phyloP scores from a whole-genome alignment of 768 basidiomycete species.

The Tulasnella sp. region DNA sequence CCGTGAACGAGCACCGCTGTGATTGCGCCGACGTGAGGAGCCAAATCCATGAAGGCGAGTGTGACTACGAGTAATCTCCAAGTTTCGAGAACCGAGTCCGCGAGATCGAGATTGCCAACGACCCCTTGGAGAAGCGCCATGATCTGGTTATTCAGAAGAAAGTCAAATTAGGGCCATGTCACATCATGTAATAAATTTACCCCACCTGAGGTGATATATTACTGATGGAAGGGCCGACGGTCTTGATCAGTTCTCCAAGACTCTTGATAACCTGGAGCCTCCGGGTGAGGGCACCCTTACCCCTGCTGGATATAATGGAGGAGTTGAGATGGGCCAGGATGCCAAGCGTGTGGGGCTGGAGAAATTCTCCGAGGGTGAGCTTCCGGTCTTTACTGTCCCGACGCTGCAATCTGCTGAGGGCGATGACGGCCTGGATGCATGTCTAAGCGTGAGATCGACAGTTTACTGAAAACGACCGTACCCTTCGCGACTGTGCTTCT shows the following conservation, averaged over 20 bases:
- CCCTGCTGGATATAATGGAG: slow-evolving; percentile 71
- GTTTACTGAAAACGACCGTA: not conserved
- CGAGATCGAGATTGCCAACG: slow-evolving; percentile 60
- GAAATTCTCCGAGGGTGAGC: slow-evolving; percentile 38
- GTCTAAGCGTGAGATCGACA: slow-evolving; percentile 25
- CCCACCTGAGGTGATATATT: slow-evolving; percentile 79
- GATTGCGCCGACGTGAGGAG: slow-evolving; percentile 76
- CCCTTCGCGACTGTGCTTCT: slow-evolving; percentile 30
- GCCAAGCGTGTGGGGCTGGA: slow-evolving; percentile 71
- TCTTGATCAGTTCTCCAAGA: slow-evolving; percentile 56
- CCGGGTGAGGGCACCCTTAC: slow-evolving; percentile 52
- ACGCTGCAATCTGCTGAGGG: slow-evolving; percentile 35
- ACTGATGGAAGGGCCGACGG: slow-evolving; percentile 59
- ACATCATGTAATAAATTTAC: not conserved
- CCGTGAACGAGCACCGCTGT: slow-evolving; percentile 70
- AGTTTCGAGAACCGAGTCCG: slow-evolving; percentile 63
- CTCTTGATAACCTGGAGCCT: slow-evolving; percentile 75
- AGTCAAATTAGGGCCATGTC: not conserved
- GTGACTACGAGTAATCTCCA: slow-evolving; percentile 71
- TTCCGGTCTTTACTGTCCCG: slow-evolving; percentile 19
- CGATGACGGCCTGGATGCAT: slow-evolving; percentile 36
- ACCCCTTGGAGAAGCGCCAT: slow-evolving; percentile 94
- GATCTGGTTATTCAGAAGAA: slow-evolving; percentile 44
- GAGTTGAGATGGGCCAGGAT: slow-evolving; percentile 78
- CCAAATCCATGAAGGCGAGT: slow-evolving; percentile 55